Evolutionary conservation across 73 alveolate species (phyloP), one percentile per base, ranked within the genome.

Genomic region (Paramecium pentaurelia): DNA sequence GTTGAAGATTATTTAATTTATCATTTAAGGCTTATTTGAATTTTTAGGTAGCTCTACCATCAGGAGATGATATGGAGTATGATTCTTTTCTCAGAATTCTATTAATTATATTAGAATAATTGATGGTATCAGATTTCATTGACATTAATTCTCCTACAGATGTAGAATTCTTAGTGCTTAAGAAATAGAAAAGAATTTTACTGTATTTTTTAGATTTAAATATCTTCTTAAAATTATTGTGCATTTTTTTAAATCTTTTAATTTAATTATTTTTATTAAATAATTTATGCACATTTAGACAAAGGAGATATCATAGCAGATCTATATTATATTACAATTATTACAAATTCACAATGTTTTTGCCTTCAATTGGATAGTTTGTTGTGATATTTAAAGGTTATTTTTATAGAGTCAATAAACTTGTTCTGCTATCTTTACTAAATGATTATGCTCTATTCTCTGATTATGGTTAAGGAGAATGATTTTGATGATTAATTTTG

Each of bases 61-160:
- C 88, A 36, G 88, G 88, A 7, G 88, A 75, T 22, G 36, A 42
- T 11, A 42, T 75, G 8, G 70, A 75, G 10, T 75, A 42, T 11
- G 88, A 75, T 25, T 75, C 88, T 28, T 75, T 75, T 75, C 88
- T 75, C 4, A 37, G 36, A 18, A 75, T 75, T 75, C 40, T 30
- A 38, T 75, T 34, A 12, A 37, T 36, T 36, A 37, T 37, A 38
- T 75, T 75, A 22, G 88, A 75, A 42, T 42, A 75, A 75, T 75
- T 75, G 20, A 42, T 75, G 18, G 22, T 14, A 75, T 75, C 88
- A 14, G 22, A 42, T n/a, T 75, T 75, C 8, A 18, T 38, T 7
- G 58, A 16, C 18, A 22, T 18, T n/a, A 75, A n/a, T 38, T 37
- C 88, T 0, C 70, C 88, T 0, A 37, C 88, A 3, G 88, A 36